Base-by-base conservation (phyloP, 78 protist species). In the Isochrysis galbana region DNA sequence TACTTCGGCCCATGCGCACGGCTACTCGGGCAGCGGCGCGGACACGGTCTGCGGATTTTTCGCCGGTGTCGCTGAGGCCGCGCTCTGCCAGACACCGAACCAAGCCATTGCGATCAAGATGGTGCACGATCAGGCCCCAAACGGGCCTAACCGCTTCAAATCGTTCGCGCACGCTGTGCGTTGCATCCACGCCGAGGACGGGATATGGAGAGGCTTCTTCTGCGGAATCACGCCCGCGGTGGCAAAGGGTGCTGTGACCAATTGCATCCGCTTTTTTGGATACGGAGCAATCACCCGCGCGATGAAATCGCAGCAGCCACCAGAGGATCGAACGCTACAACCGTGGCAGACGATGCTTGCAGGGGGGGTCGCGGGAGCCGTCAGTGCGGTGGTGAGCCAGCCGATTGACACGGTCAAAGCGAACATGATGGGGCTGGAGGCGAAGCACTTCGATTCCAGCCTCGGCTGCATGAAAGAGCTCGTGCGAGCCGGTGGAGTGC, bases 351-450 rank as follows among this genome's bases (percentile, higher is more conserved):
- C 46, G 19, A 36, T 77, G 84, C 32, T 77, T 36, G 84, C 84
- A 32, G 84, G 84, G n/a, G 84, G 84, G n/a, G 17, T 14, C 84
- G 84, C 84, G 10, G 84, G 84, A 23, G 84, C 46, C 25, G n/a
- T 77, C 32, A 22, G 34, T 2, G 84, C 84, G 5, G 84, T 77
- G 17, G 46, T 77, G 47, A 17, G 32, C 32, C 84, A 77, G 84
- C 84, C 84, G 25, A 77, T 77, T 29, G 84, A 77, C 46, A 17
- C 23, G 7, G 84, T 77, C 32, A 1, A 17, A 17, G 84, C 84
- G 32, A 77, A 77, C 46, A 77, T 77, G 84, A 77, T 77, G 84
- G 45, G 46, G 2, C 84, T 77, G 34, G 84, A 77, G 32, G 84
- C 84, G 32, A 36, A 39, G 47, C 44, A 46, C n/a, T 77, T 17